Evolutionary conservation across 495 filamentous ascomycete genomes (phyloP), one percentile per base, ranked within the genome.

Genomic region (Neurospora sp.): DNA sequence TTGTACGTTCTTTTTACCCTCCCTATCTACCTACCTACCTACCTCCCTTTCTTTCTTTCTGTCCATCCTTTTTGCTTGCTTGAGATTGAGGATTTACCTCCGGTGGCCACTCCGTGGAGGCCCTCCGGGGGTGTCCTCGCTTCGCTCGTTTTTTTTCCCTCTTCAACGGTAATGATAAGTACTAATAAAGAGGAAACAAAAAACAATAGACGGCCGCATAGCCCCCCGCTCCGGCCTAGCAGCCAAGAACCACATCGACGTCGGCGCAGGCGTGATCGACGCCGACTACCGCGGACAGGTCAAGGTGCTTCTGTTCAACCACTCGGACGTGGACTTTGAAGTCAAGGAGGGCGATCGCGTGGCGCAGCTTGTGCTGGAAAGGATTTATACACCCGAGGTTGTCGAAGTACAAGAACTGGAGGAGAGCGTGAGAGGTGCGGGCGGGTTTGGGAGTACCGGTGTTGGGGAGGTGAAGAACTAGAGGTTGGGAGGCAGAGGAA

Each of bases 371-470:
- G 90, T 99, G 74, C 82, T 99, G 66, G 96, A 99, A 86, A 86
- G 92, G 86, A 98, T 98, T 74, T 92, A 90, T 76, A 98, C 94
- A 42, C 95, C 96, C 9, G 93, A 97, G 46, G 92, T 98, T 27
- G 78, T 90, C 70, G 94, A 96, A 77, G 96, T 98, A 10, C 86
- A 92, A 82, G 89, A 94, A 83, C 82, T 99, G 74, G 93, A 96
- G 79, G 93, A 93, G 87, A 97, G 93, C 78, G 92, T 95, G 27
- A 85, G 96, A 70, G 96, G 96, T 31, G 93, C 89, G 0, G 95
- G 94, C 20, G 96, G 96, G 10, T 99, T 99, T 78, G 96, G 96
- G 40, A 97, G 94, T 77, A 99, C 96, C 16, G 96, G 95, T 14
- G 77, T 66, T 16, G 95, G 95, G 14, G 54, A 66, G 14, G 54